Base-by-base conservation (phyloP, 2,329 filamentous ascomycete species). In the Ceratocystis variospora region DNA sequence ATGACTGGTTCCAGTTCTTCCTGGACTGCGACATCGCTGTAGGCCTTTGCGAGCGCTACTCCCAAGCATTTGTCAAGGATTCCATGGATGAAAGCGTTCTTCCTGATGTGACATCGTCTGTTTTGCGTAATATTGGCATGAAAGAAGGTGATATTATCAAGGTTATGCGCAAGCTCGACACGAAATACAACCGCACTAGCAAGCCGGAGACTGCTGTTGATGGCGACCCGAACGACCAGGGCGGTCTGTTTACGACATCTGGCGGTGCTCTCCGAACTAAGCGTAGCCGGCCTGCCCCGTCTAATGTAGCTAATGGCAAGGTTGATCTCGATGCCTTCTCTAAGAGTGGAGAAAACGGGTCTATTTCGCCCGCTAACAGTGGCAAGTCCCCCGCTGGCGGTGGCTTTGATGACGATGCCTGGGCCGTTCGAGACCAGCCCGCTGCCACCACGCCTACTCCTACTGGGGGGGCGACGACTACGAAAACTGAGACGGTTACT, bases 1-100 rank as follows among this genome's bases (percentile, higher is more conserved):
- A 97, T 74, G 94, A 99, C 74, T 99, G 94, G 94, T 99, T 99
- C 73, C 91, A 96, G 73, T 97, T 99, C 78, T 99, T 99, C 80
- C 79, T 99, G 50, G 86, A 87, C 69, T 95, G 91, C 74, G 93
- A 96, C 61, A 90, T 97, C 71, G 88, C 91, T 57, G 89, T 93
- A 62, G 90, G 95, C 67, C 86, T 96, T 59, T 99, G 94, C 75
- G 93, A 97, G 76, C 84, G 94, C 65, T 99, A 99, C 73, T 87
- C 92, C 1, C 89, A 91, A 72, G 90, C 90, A 1, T 99, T 99
- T 73, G 76, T 84, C 61, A 87, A 87, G 72, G 94, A 99, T 73
- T 94, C 92, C 28, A 97, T 99, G 90, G 92, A 96, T 70, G 92
- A 96, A 75, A 92, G 89, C 69, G 87, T 96, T 48, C 77, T 97